Base-by-base conservation (phyloP, 1,284 basidiomycete species). In the Porodaedalea pini region DNA sequence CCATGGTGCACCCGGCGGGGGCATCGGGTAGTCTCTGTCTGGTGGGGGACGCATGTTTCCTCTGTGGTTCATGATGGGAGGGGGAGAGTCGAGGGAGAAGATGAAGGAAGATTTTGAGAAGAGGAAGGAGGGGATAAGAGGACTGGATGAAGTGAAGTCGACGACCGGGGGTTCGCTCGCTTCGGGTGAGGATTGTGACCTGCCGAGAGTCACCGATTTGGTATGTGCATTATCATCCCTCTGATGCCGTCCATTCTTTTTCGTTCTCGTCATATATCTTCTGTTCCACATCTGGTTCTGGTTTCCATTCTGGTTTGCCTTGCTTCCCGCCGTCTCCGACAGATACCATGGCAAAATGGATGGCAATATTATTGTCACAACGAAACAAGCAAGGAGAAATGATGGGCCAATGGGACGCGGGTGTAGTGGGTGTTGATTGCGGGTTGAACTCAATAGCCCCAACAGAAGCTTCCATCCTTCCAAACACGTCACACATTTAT, bases 21-120 rank as follows among this genome's bases (percentile, higher is more conserved):
- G 37, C 70, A 60, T 31, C 2, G 36, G n/a, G 17, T 31, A 49
- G 76, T 71, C 81, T 61, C 69, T 70, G 51, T 70, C 69, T 4
- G 63, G 56, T 48, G 66, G 67, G 7, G 68, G 68, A 44, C 65
- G 67, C 63, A 70, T 69, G 51, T 15, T 15, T 27, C 34, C 37
- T 21, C 57, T 57, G 58, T 65, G 68, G 64, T 65, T 70, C 70
- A 72, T 73, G 57, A 56, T 43, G 50, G 54, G 27, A 36, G 17
- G 31, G 23, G 27, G 50, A 36, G n/a, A n/a, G n/a, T n/a, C n/a
- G n/a, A 25, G 54, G 56, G 44, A 56, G 56, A 32, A 53, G 54
- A 61, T 40, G 54, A 56, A 48, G 55, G 62, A 57, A 45, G 43
- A 29, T 36, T 37, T 34, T 34, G 57, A 31, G 62, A 54, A 50